These are phyloP conservation scores for Allantophomopsis lycopodina DNA, from an alignment of 2,329 filamentous ascomycete genomes.

Conservation along the genomic window DNA sequence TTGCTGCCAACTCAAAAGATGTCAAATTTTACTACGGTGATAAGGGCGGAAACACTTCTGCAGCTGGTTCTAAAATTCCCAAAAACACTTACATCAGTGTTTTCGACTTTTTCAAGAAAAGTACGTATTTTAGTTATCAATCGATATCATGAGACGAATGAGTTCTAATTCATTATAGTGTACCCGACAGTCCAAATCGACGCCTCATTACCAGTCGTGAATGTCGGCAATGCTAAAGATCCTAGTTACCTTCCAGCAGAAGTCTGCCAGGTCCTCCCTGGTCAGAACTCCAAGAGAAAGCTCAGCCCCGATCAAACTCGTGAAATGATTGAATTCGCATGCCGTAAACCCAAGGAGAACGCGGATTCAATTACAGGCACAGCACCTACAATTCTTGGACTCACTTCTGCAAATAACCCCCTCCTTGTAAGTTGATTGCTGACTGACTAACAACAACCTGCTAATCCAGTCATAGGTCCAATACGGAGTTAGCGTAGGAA, in stretches of 20 bases:
- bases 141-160: not conserved
- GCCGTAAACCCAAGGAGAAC: constrained; percentile 51
- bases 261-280: constrained; percentile 45
- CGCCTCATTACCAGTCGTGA: constrained; percentile 42
- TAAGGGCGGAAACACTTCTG: not conserved
- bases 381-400: constrained; percentile 41
- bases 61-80: not conserved
- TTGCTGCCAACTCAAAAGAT: constrained; percentile 32
- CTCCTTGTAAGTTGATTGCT: constrained; percentile 24
- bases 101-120: constrained; percentile 30
- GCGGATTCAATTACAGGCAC: constrained; percentile 47
- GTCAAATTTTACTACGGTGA: constrained; percentile 34
- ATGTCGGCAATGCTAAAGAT: constrained; percentile 41
- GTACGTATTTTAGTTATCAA: constrained; percentile 4
- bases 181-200: constrained; percentile 15
- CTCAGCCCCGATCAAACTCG: constrained; percentile 47
- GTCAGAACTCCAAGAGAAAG: constrained; percentile 48
- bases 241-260: constrained; percentile 57
- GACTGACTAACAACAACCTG: constrained; percentile 3
- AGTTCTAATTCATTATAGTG: constrained; percentile 1
- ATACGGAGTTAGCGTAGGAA: constrained; percentile 51
- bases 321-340: constrained; percentile 61
- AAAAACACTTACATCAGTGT: constrained; percentile 28
- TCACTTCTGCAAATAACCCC: constrained; percentile 29
- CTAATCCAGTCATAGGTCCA: constrained; percentile 18